Evolutionary conservation across 257 asterid species (phyloP).

Genomic region (Apocynum venetum): DNA sequence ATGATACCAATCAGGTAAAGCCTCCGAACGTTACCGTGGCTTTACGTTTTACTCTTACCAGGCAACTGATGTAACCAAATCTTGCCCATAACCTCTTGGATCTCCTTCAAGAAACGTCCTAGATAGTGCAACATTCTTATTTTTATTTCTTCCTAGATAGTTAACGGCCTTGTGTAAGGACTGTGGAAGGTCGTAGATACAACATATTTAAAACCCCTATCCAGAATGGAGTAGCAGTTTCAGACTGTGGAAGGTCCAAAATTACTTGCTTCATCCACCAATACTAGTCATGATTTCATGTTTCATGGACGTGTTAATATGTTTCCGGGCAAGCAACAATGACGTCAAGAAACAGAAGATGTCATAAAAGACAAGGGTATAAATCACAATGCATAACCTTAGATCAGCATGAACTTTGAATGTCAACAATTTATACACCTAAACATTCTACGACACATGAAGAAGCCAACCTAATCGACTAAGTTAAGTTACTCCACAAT

Average conservation of each 20-base stretch:
- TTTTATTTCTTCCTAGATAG: no score
- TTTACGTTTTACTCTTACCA: no score
- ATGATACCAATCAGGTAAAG: no score
- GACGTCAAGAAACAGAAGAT: background rate
- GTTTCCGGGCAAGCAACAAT: background rate
- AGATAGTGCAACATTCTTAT: no score
- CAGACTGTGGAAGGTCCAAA: no score
- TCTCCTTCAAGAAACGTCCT: background rate
- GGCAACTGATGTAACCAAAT: background rate
- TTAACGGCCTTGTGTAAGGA: no score
- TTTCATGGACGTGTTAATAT: background rate
- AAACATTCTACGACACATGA: conserved; percentile 27
- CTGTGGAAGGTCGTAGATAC: no score
- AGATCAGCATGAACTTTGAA: conserved; percentile 9
- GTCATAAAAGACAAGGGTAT: background rate
- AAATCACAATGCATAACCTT: conserved; percentile 12
- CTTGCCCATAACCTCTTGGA: background rate
- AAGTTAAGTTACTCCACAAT: conserved; percentile 28
- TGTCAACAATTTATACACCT: conserved; percentile 21
- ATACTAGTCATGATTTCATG: background rate
- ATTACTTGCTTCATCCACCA: no score
- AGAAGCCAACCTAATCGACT: conserved; percentile 23
- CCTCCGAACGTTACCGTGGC: no score
- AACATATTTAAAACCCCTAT: no score
- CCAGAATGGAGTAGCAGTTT: no score